Conservation (phyloP, 2,329 filamentous ascomycete genomes). For the Aspergillus sp. region DNA sequence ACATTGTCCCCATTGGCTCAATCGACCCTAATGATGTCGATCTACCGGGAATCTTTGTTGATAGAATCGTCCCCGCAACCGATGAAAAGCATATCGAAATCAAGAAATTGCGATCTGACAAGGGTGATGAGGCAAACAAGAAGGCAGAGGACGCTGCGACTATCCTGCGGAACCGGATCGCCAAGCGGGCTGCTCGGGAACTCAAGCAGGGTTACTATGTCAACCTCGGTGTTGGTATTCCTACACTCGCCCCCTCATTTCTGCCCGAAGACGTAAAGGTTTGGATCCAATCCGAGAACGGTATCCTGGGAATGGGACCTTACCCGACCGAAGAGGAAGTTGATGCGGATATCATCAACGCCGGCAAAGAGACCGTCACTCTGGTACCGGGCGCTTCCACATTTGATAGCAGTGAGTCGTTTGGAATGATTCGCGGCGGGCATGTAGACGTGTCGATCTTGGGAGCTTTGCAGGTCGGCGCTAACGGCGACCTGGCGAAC, state of each 20-base stretch:
- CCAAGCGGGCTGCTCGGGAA: constrained; percentile 74
- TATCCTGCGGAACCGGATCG: constrained; percentile 62
- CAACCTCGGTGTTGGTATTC: constrained; percentile 57
- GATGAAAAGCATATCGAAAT: constrained; percentile 72
- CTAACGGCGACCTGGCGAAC: constrained; percentile 77
- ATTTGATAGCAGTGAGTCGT: constrained; percentile 80
- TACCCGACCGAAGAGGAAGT: constrained; percentile 73
- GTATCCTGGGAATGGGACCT: constrained; percentile 73
- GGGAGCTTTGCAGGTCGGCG: constrained; percentile 78
- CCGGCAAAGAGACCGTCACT: constrained; percentile 84
- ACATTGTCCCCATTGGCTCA: constrained; percentile 74
- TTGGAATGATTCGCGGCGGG: constrained; percentile 83
- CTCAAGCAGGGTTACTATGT: constrained; percentile 60
- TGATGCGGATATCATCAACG: constrained; percentile 80
- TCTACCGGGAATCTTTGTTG: constrained; percentile 79
- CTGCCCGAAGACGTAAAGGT: constrained; percentile 69
- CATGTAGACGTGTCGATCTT: constrained; percentile 83
- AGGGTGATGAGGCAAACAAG: constrained; percentile 40
- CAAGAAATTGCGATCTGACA: constrained; percentile 56
- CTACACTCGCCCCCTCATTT: constrained; percentile 79
- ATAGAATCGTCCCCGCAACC: constrained; percentile 75
- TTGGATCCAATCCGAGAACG: constrained; percentile 85
- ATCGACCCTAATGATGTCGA: constrained; percentile 75
- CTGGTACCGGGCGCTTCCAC: constrained; percentile 73
- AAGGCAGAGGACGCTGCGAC: constrained; percentile 35